Base-by-base conservation (phyloP, 163 green algal species). In the Trebouxia gelatinosa region DNA sequence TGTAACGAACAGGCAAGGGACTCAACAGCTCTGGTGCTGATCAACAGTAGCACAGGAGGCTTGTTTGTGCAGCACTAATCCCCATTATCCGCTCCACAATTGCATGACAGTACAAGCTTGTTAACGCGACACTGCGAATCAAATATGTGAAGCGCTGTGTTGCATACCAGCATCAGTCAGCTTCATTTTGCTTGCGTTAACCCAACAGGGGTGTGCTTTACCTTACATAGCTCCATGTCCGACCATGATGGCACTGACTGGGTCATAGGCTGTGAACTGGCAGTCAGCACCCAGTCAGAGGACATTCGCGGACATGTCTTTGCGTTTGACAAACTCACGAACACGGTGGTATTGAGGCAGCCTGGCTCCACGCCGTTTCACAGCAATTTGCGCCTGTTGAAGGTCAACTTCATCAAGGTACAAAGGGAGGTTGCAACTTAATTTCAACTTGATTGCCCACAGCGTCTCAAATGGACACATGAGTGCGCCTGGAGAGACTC, bases 321-420 rank as follows among this genome's bases (percentile, higher is more conserved):
- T 83, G 87, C 85, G 1, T 92, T 87, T 46, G 91, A 95, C 78
- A 74, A 72, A 6, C 46, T 59, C 7, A 90, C 78, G 37, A 83
- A 89, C 37, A 70, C 83, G 0, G 64, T 97, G 19, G 71, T 94
- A 43, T 71, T 97, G 37, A 83, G 87, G 65, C 84, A 92, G 70
- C 68, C 70, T 0, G 85, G 87, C 50, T 85, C 54, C 40, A 91
- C 37, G 66, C 89, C 58, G 77, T 93, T 48, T 70, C 84, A 87
- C 70, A 70, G 79, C 54, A 93, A 91, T 35, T 64, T 97, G 35
- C 85, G 87, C 0, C 32, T 96, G 2, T 48, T 96, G 11, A 93
- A 89, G 38, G 68, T 77, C 0, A 65, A 46, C 16, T 77, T 57
- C 57, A 82, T 96, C 6, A 78, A 76, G 35, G 75, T 81, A 38